Evolutionary conservation across 768 basidiomycete species (phyloP).

Genomic region (Podaxis carcinomalis): DNA sequence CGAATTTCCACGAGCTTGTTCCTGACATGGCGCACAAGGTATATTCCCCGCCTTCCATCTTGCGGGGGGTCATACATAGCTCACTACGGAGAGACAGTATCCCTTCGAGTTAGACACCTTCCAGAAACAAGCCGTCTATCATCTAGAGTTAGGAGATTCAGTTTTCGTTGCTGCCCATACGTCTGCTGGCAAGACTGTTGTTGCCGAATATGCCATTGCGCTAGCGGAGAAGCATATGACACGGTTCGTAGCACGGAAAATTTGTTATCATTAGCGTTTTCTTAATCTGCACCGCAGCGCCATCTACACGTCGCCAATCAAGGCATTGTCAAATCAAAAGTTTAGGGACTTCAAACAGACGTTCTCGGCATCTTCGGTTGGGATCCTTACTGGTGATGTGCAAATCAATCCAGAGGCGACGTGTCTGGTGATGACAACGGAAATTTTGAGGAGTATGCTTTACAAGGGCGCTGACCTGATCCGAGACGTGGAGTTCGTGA

Average conservation of each 20-base stretch:
- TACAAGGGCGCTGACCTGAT: constrained; percentile 99
- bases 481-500: constrained; percentile 98
- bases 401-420: constrained; percentile 98
- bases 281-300: constrained; percentile 49
- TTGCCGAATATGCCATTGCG: constrained; percentile 98
- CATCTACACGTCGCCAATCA: constrained; percentile 98
- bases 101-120: constrained; percentile 99
- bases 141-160: constrained; percentile 94
- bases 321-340: constrained; percentile 97
- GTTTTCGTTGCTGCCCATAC: constrained; percentile 99
- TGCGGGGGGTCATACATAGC: neutral
- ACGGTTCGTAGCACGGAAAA: constrained; percentile 44
- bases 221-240: constrained; percentile 98
- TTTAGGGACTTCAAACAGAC: constrained; percentile 98
- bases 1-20: constrained; percentile 88
- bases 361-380: constrained; percentile 86
- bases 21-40: constrained; percentile 97
- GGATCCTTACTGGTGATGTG: constrained; percentile 97
- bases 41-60: neutral
- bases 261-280: neutral
- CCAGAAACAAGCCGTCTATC: constrained; percentile 98
- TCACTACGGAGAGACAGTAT: constrained; percentile 44
- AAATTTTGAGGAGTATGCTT: constrained; percentile 96
- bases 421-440: constrained; percentile 97
- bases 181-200: constrained; percentile 98